Evolutionary conservation across 1,284 basidiomycete species (phyloP).

Genomic region (Earliella scabrosa): DNA sequence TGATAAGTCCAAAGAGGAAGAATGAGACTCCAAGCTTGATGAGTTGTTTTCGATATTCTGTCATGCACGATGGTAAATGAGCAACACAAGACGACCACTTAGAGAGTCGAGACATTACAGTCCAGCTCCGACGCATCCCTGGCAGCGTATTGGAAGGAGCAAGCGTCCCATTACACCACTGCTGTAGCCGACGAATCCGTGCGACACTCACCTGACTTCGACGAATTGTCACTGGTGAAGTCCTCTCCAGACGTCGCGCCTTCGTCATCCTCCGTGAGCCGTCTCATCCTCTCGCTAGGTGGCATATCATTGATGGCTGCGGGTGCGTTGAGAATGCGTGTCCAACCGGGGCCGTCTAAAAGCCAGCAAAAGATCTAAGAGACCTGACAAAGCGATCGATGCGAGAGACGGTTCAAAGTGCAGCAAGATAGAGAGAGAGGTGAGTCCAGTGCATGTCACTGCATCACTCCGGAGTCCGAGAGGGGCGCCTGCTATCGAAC

Average conservation of each 20-base stretch:
- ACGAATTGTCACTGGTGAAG: neutral
- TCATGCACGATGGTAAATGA: neutral
- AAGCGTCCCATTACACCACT: neutral
- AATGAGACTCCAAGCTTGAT: slow-evolving; percentile 50
- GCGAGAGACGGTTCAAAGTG: too few species aligned
- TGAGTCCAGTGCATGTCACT: too few species aligned
- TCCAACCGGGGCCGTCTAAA: too few species aligned
- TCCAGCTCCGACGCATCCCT: neutral
- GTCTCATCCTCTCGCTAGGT: neutral
- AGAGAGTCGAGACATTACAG: slow-evolving; percentile 4
- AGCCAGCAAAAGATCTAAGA: too few species aligned
- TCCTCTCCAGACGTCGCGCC: neutral
- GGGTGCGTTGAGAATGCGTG: neutral
- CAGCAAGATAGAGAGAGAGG: too few species aligned
- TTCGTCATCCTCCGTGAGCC: neutral
- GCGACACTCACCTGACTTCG: slow-evolving; percentile 8
- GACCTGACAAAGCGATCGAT: too few species aligned
- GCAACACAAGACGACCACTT: neutral
- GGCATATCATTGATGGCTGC: slow-evolving; percentile 1
- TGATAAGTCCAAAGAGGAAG: slow-evolving; percentile 62
- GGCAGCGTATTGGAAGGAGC: neutral
- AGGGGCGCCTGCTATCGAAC: too few species aligned
- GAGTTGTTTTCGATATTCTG: slow-evolving; percentile 25
- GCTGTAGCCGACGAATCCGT: neutral
- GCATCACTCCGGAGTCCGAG: too few species aligned